phyloP scores from a whole-genome alignment of 2,329 filamentous ascomycete genomes.

The Orbilia javanica region DNA sequence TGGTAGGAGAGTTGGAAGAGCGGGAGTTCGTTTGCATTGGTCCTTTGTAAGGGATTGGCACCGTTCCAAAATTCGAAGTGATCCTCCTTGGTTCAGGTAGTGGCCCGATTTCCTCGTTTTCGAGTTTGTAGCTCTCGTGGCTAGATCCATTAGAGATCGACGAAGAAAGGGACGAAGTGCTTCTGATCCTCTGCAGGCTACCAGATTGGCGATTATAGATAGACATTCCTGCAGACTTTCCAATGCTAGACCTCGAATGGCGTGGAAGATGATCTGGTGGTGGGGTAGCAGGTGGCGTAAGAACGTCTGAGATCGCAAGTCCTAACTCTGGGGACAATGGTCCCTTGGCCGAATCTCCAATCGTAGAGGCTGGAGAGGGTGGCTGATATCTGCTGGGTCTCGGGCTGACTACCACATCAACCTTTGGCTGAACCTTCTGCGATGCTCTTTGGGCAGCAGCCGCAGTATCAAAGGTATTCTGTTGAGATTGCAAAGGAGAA shows the following conservation, averaged over 20 bases:
- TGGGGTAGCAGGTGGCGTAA: constrained; percentile 51
- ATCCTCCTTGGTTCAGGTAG: constrained; percentile 38
- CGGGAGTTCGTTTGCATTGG: constrained; percentile 42
- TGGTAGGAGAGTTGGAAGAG: constrained; percentile 62
- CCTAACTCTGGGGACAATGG: constrained; percentile 49
- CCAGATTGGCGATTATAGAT: constrained; percentile 25
- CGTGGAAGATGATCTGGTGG: constrained; percentile 48
- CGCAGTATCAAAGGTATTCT: neutral
- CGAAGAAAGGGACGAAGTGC: constrained; percentile 40
- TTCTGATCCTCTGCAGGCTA: constrained; percentile 50
- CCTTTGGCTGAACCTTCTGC: constrained; percentile 19
- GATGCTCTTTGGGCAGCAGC: constrained; percentile 5
- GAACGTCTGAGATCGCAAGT: constrained; percentile 44
- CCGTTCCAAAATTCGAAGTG: constrained; percentile 13
- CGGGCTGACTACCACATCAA: constrained; percentile 6
- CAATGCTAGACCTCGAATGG: constrained; percentile 42
- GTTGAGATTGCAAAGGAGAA: constrained; percentile 15
- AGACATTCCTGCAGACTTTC: constrained; percentile 24
- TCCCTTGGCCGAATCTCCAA: constrained; percentile 38
- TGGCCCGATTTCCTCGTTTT: constrained; percentile 28
- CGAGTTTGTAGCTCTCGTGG: constrained; percentile 34
- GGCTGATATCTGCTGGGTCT: constrained; percentile 40
- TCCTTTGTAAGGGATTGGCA: constrained; percentile 31
- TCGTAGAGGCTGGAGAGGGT: constrained; percentile 70
- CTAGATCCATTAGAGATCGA: constrained; percentile 50